Evolutionary conservation across 768 basidiomycete genomes (phyloP), one percentile per base, ranked within the genome.

Genomic region (Tricholoma furcatifolium): DNA sequence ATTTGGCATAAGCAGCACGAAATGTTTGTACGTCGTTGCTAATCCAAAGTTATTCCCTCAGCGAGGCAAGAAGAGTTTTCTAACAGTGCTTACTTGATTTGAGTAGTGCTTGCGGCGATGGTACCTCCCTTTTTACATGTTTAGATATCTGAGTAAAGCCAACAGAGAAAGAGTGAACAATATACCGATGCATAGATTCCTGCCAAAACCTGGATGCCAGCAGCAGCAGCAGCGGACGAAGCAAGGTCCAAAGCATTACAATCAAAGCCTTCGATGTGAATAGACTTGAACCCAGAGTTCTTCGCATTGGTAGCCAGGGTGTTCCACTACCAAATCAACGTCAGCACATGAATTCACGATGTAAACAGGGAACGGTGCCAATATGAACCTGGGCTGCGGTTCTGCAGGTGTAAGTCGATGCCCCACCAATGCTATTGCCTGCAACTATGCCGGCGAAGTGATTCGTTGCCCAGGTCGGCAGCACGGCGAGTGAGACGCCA

Each of bases 1-100:
- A 74, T 50, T 64, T 65, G 8, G 34, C 52, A 47, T 66, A 66
- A 10, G 71, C 71, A 8, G 53, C 44, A 15, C 64, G 65, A 62
- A 74, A 75, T 1, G 60, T 56, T 53, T 69, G 63, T 4, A 74
- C 71, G 24, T 74, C 70, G 38, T 66, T 63, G 48, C 73, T 75
- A 4, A 27, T 27, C 27, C 27, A 27, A 27, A 27, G 27, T 27
- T 27, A 3, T 27, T 27, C 27, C 3, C 27, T 27, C 27, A 56
- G 14, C 35, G 27, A 43, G 21, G 21, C 7, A 32, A 53, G 24
- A 52, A 42, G 10, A 27, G 24, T 12, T 40, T 36, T 34, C 10
- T 2, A 4, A 20, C 35, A 43, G 32, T 15, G 51, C 65, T 53
- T 41, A 73, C 71, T 69, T 62, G 52, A 74, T 69, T 15, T 59